Evolutionary conservation across 2,329 filamentous ascomycete genomes (phyloP).

Genomic region (Trichothecium sympodiale): DNA sequence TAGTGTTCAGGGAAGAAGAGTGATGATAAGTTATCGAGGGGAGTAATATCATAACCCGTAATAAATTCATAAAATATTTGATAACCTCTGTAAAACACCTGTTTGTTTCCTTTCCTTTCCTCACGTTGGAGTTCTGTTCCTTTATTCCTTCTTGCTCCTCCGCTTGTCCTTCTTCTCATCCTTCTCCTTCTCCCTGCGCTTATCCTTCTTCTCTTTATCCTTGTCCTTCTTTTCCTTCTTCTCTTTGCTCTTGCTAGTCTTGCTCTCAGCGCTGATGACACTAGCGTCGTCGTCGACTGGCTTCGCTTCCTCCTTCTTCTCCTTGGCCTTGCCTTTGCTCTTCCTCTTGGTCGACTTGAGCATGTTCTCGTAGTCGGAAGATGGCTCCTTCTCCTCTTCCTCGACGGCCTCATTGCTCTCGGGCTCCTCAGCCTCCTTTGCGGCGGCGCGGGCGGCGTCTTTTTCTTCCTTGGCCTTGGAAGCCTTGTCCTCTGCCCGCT

Average conservation of each 20-base stretch:
- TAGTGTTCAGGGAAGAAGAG: too few species aligned
- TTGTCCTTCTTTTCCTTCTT: slow-evolving; percentile 15
- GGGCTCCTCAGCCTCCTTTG: too few species aligned
- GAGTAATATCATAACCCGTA: too few species aligned
- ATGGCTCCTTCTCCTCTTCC: too few species aligned
- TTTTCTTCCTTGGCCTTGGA: too few species aligned
- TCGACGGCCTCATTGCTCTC: too few species aligned
- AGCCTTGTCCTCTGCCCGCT: slow-evolving; percentile 17
- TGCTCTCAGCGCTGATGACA: slow-evolving; percentile 30
- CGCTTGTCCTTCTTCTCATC: slow-evolving; percentile 8
- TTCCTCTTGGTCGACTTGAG: slow-evolving; percentile 13
- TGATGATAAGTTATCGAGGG: too few species aligned
- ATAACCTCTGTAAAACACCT: too few species aligned
- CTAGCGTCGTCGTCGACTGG: slow-evolving; percentile 19
- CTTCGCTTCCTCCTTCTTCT: slow-evolving; percentile 23
- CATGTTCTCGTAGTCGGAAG: too few species aligned
- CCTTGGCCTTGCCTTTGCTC: slow-evolving; percentile 16
- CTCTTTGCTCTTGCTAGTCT: slow-evolving; percentile 25
- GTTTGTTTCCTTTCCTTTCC: neutral
- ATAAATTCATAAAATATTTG: too few species aligned
- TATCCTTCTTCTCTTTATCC: slow-evolving; percentile 18
- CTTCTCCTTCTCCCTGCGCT: slow-evolving; percentile 13
- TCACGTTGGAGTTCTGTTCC: too few species aligned
- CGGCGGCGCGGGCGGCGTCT: too few species aligned
- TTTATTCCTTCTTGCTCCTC: slow-evolving; percentile 6